A percentile compares a stretch with the other conserved stretches of the same genome.
These are phyloP conservation scores for Trichoderma arundinaceum DNA, from an alignment of 2,329 filamentous ascomycete species.

Conservation along the genomic window DNA sequence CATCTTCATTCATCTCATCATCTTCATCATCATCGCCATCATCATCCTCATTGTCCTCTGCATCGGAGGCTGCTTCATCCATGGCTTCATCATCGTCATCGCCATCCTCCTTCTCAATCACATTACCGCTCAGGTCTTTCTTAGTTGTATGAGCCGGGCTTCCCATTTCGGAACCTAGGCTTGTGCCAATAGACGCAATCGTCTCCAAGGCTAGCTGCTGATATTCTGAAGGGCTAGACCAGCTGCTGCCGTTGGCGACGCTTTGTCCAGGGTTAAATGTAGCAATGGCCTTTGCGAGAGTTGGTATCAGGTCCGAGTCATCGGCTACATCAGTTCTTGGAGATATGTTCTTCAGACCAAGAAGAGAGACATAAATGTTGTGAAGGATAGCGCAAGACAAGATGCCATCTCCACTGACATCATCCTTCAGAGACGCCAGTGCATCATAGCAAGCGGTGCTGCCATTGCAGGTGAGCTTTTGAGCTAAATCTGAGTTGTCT, in stretches of 20 bases:
- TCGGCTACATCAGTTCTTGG: constrained; percentile 40
- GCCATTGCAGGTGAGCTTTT: constrained; percentile 59
- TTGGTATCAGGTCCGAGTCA: constrained; percentile 46
- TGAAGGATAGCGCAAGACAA: constrained; percentile 67
- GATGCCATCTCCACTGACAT: constrained; percentile 56
- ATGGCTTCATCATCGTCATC: constrained; percentile 48
- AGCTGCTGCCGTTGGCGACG: constrained; percentile 44
- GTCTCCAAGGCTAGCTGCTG: constrained; percentile 65
- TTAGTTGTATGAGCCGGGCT: constrained; percentile 38
- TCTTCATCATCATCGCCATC: constrained; percentile 50
- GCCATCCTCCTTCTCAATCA: constrained; percentile 45
- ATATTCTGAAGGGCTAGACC: constrained; percentile 52
- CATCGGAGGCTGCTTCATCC: constrained; percentile 40
- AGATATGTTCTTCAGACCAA: constrained; percentile 35
- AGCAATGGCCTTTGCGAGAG: constrained; percentile 44
- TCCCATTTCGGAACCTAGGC: constrained; percentile 58
- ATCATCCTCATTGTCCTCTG: constrained; percentile 46
- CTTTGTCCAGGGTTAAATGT: constrained; percentile 39
- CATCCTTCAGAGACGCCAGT: constrained; percentile 55
- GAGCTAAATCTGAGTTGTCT: constrained; percentile 60
- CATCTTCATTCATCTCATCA: constrained; percentile 62
- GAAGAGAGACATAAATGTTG: constrained; percentile 60
- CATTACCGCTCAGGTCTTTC: constrained; percentile 45
- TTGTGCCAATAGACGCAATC: constrained; percentile 67
- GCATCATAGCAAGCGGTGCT: constrained; percentile 55